A percentile compares a stretch with the other conserved stretches of the same genome.
These are phyloP conservation scores for Colletotrichum gloeosporioides DNA, from an alignment of 2,329 filamentous ascomycete genomes.

Conservation along the genomic window DNA sequence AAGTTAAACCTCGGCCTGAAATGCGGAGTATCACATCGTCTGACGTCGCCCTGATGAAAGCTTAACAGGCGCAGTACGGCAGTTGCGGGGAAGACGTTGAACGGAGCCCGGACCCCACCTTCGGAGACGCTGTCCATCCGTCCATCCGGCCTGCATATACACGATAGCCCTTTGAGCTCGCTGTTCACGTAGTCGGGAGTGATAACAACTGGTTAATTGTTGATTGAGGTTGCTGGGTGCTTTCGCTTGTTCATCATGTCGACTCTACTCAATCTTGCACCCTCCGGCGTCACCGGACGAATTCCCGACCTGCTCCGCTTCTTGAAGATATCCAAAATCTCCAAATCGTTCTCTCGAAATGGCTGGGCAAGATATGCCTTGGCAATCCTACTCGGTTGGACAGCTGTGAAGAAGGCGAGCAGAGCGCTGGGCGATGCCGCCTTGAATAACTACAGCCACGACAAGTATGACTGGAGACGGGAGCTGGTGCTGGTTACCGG, in stretches of 20 bases:
- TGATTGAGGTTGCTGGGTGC: background rate
- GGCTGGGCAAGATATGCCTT: background rate
- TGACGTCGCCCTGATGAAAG: conserved; percentile 3
- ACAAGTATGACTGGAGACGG: conserved; percentile 13
- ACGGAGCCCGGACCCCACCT: background rate
- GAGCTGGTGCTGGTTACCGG: conserved; percentile 36
- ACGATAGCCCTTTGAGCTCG: background rate
- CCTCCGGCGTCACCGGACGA: background rate
- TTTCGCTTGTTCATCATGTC: background rate
- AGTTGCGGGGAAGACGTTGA: conserved; percentile 3
- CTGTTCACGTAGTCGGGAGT: background rate
- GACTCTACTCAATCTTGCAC: background rate
- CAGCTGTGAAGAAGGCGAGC: background rate
- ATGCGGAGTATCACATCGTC: background rate
- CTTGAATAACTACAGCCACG: conserved; percentile 9
- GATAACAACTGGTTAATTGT: background rate
- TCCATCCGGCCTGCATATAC: background rate
- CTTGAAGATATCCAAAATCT: background rate
- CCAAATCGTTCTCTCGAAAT: background rate
- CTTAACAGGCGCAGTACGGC: background rate
- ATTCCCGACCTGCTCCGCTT: background rate
- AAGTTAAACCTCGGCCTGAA: background rate
- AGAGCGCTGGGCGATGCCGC: background rate
- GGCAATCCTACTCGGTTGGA: background rate
- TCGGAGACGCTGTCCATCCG: background rate